Percentiles rank a stretch among this genome's conserved stretches.
Evolutionary conservation across 2,329 filamentous ascomycete genomes (phyloP).

Genomic region (Microsporum ferrugineum): DNA sequence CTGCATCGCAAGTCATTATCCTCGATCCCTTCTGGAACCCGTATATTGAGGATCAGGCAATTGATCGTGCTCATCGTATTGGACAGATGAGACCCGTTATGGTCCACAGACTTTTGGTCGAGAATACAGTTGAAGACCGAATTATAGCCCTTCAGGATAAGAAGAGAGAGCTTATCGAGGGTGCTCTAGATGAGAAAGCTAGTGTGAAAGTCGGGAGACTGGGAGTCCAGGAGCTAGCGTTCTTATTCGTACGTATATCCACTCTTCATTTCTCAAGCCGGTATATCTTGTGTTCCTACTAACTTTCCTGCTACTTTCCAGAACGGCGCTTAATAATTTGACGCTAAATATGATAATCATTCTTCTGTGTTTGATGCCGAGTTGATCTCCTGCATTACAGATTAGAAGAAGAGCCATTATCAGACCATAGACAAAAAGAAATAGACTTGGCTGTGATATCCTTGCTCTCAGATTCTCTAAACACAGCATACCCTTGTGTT

Average conservation of each 20-base stretch:
- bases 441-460: neutral
- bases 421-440: neutral
- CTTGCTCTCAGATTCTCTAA: neutral
- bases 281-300: neutral
- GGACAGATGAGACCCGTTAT: constrained; percentile 63
- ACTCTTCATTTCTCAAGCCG: neutral
- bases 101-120: constrained; percentile 67
- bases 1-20: constrained; percentile 75
- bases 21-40: constrained; percentile 94
- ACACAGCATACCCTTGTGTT: neutral
- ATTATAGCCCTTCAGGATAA: constrained; percentile 67
- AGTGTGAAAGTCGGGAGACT: constrained; percentile 56
- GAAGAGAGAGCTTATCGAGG: constrained; percentile 66
- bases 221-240: constrained; percentile 54
- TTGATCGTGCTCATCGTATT: constrained; percentile 80
- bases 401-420: neutral
- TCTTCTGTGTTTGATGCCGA: neutral
- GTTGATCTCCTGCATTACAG: neutral
- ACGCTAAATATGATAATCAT: neutral
- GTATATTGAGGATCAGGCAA: constrained; percentile 81
- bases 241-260: constrained; percentile 43
- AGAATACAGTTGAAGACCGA: constrained; percentile 74
- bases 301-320: neutral
- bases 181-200: constrained; percentile 66
- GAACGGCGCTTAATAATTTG: neutral